phyloP scores from a whole-genome alignment of 169 alveolate species.

The Plasmodium gonderi region DNA sequence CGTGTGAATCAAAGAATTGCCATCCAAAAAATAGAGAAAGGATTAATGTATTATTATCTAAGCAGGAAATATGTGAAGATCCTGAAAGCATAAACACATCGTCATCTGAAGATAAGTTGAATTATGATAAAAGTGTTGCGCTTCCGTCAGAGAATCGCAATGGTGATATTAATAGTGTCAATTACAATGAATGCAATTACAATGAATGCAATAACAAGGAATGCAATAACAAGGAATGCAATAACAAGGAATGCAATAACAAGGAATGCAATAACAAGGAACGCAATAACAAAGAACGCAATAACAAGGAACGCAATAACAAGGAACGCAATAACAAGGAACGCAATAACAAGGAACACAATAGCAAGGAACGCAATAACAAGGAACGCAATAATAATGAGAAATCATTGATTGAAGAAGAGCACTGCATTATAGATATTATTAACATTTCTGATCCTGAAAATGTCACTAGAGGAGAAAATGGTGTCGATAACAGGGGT shows the following conservation, averaged over 20 bases:
- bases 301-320: not conserved
- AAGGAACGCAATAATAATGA: not conserved
- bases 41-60: not conserved
- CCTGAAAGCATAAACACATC: not conserved
- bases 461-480: constrained; percentile 31
- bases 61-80: not conserved
- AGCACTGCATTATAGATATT: constrained; percentile 3
- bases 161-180: not conserved
- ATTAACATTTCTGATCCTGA: constrained; percentile 79
- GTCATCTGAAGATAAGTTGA: not conserved
- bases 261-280: not conserved
- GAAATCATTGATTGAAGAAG: not conserved
- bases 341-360: not conserved
- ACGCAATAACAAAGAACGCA: not conserved
- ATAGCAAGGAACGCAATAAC: not conserved
- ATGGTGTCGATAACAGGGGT: constrained; percentile 55
- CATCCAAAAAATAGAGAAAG: not conserved
- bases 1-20: not conserved
- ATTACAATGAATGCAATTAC: not conserved
- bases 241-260: not conserved
- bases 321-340: not conserved
- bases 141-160: not conserved
- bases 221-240: not conserved
- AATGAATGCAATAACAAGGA: not conserved
- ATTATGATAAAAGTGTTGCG: not conserved